These are phyloP conservation scores for Cladosporium sp. DNA, from an alignment of 2,329 filamentous ascomycete species.

Conservation along the genomic window DNA sequence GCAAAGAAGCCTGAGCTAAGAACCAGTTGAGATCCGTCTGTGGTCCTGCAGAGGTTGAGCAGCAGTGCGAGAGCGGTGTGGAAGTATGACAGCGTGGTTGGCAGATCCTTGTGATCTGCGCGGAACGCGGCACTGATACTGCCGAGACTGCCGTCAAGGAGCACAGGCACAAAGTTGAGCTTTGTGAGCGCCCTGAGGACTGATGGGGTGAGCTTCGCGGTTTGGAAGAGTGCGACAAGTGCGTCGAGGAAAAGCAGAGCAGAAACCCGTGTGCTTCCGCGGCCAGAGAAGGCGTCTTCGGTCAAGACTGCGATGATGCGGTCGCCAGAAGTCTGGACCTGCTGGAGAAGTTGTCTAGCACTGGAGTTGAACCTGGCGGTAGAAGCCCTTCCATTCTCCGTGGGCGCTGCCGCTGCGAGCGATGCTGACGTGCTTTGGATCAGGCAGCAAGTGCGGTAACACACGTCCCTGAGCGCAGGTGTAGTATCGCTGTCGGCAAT, in stretches of 20 bases:
- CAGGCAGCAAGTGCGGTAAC: slow-evolving; percentile 82
- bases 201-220: slow-evolving; percentile 64
- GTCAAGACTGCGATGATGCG: slow-evolving; percentile 80
- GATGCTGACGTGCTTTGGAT: slow-evolving; percentile 15
- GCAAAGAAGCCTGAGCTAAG: slow-evolving; percentile 85
- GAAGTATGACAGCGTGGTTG: slow-evolving; percentile 55
- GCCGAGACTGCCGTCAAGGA: slow-evolving; percentile 81
- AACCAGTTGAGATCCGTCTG: slow-evolving; percentile 78
- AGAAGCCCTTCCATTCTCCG: slow-evolving; percentile 16
- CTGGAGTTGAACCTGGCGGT: slow-evolving; percentile 11
- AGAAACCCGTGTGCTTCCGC: slow-evolving; percentile 75
- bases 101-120: slow-evolving; percentile 44
- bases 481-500: slow-evolving; percentile 70
- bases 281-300: slow-evolving; percentile 86
- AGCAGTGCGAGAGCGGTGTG: slow-evolving; percentile 78
- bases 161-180: slow-evolving; percentile 84
- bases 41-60: slow-evolving; percentile 71
- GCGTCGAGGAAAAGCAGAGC: slow-evolving; percentile 80
- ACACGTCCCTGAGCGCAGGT: slow-evolving; percentile 70
- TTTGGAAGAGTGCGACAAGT: slow-evolving; percentile 66
- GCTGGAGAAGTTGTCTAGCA: slow-evolving; percentile 48
- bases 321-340: slow-evolving; percentile 75
- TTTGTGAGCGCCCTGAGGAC: slow-evolving; percentile 76
- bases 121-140: slow-evolving; percentile 65
- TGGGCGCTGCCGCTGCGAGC: background rate